Evolutionary conservation across 2,329 filamentous ascomycete species (phyloP), one percentile per base, ranked within the genome.

Genomic region (Arthrobotrys sphaeroides): DNA sequence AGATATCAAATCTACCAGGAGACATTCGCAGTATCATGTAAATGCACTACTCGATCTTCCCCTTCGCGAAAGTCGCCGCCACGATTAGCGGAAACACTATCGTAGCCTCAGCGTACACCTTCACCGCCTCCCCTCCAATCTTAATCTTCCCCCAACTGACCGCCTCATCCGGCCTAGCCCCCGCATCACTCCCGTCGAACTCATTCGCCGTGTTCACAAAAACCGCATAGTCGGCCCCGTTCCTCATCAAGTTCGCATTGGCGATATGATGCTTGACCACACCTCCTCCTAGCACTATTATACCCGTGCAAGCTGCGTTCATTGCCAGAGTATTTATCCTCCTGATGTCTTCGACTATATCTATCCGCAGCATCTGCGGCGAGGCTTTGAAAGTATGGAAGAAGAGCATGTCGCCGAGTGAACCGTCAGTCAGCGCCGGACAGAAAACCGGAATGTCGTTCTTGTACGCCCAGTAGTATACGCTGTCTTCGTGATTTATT

Each of bases 101-200:
- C 0, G 89, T 90, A 1, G 89, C 89, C 81, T 91, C 89, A 13
- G 88, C 88, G 81, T 85, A 79, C 82, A 93, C 92, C 89, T 98
- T 99, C 68, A 98, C 94, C 79, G 90, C 91, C 77, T 95, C 90
- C 0, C 62, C 68, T 24, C 90, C 91, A 43, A 90, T 86, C 83
- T 96, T 97, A 83, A 99, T 97, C 86, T 99, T 99, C 2, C 95
- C 95, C 95, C 95, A 99, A 77, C 94, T 97, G 13, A 99, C 92
- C 3, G 95, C 95, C 84, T 99, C 95, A 80, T 99, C 95, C 3
- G 95, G 95, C 66, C 95, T 86, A 2, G 95, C 95, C 0, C 95
- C 95, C 0, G 95, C 94, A 84, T 99, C 95, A 80, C 93, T 97
- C 1, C 95, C 95, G 82, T 99, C 95, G 81, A 97, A 99, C 82